Conservation (phyloP, 192 early-diverging fungal genomes). For the Coemansia sp. region DNA sequence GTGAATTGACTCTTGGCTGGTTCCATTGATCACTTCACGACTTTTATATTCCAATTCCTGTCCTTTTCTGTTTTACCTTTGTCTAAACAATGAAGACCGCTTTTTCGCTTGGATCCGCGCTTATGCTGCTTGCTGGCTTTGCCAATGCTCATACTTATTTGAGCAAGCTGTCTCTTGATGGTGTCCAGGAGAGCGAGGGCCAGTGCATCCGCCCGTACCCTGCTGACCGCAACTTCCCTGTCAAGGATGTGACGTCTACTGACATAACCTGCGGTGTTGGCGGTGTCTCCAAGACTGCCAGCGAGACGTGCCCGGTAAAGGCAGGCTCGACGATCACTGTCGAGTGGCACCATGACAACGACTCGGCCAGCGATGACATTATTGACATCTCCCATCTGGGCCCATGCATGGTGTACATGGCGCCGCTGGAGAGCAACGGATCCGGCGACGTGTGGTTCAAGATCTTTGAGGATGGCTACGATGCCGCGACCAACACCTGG, state of each 20-base stretch:
- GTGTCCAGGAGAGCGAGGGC: constrained; percentile 16
- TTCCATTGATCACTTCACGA: constrained; percentile 15
- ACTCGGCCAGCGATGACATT: constrained; percentile 22
- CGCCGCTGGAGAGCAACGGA: constrained; percentile 33
- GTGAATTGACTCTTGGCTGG: constrained; percentile 22
- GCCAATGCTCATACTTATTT: constrained; percentile 36
- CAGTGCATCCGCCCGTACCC: constrained; percentile 36
- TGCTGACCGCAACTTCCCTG: constrained; percentile 23
- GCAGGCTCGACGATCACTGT: constrained; percentile 25
- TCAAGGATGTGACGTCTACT: constrained; percentile 23
- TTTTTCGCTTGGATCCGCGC: constrained; percentile 3
- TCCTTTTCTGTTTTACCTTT: neutral
- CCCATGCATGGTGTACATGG: constrained; percentile 38
- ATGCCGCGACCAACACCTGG: constrained; percentile 17
- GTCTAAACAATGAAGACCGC: constrained; percentile 11
- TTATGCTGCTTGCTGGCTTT: constrained; percentile 18
- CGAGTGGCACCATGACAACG: constrained; percentile 37
- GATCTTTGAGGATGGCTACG: constrained; percentile 38
- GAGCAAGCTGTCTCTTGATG: constrained; percentile 23
- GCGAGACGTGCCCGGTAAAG: constrained; percentile 22
- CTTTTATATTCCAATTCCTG: neutral
- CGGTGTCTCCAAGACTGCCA: constrained; percentile 14
- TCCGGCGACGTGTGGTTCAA: constrained; percentile 32
- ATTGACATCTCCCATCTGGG: constrained; percentile 24
- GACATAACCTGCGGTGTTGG: constrained; percentile 22